Evolutionary conservation across 73 alveolate genomes (phyloP), one percentile per base, ranked within the genome.

Genomic region (Durusdinium trenchii): DNA sequence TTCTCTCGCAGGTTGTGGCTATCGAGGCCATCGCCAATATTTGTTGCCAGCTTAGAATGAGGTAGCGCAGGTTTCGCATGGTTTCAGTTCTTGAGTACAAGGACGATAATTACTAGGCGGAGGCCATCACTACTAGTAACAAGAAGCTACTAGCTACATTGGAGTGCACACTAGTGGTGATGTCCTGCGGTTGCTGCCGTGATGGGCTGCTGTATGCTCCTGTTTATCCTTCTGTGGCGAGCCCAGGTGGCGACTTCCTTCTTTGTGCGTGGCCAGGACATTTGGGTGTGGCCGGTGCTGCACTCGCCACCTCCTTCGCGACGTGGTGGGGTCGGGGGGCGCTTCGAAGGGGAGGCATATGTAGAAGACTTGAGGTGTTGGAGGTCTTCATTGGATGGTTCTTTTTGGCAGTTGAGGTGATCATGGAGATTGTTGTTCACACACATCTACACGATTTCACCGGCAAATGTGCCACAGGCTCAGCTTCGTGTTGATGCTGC

Each of bases 271-370:
- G 98, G 98, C 98, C 98, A 16, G 81, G 84, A 32, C 98, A 78
- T n/a, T 50, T 67, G 90, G 98, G 98, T 32, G 89, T 91, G 43
- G 98, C 90, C 16, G 98, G 98, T 35, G 98, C 98, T 16, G 98
- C 98, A 36, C 57, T 78, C 57, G 98, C 98, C n/a, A 91, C 98
- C 57, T 91, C 98, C 32, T 67, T 91, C 60, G 98, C 98, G 4
- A 91, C 98, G 38, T 52, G 84, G 98, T 40, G 48, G 43, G 89
- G n/a, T n/a, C n/a, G n/a, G n/a, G n/a, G n/a, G n/a, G 30, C 30
- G 73, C 4, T 60, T 23, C 73, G n/a, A 60, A 60, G 18, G 73
- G 73, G 73, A 60, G 18, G 73, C 73, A 60, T 23, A 60, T 60
- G 73, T 23, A 32, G n/a, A 60, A 60, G 18, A 60, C 73, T 23